Evolutionary conservation across 345 rosid species (phyloP).

Genomic region (Murraya koenigii): DNA sequence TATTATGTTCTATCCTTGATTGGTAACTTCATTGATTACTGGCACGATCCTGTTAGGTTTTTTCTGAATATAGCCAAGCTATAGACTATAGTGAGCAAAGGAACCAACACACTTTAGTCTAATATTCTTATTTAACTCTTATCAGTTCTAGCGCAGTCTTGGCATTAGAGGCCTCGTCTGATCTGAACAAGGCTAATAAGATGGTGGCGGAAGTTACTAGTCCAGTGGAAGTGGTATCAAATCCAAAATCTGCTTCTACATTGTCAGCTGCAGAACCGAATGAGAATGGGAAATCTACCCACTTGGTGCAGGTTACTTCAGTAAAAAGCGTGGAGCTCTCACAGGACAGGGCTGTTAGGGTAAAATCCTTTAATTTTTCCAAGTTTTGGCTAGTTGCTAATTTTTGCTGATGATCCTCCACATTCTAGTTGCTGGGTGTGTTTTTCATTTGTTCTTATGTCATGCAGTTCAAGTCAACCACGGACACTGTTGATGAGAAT

Average conservation of each 20-base stretch:
- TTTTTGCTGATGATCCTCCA: background rate
- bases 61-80: background rate
- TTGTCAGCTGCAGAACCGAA: constrained; percentile 21
- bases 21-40: background rate
- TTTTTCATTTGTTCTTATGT: constrained; percentile 6
- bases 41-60: background rate
- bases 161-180: constrained; percentile 41
- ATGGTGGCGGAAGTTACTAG: constrained; percentile 26
- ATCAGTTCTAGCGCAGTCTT: constrained; percentile 41
- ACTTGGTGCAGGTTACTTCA: constrained; percentile 32
- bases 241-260: constrained; percentile 24
- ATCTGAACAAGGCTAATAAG: constrained; percentile 28
- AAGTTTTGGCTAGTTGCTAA: background rate
- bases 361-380: constrained; percentile 25
- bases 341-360: constrained; percentile 38
- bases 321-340: constrained; percentile 37
- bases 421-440: background rate
- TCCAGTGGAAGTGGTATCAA: constrained; percentile 25
- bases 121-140: constrained; percentile 16
- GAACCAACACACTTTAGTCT: background rate
- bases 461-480: constrained; percentile 37
- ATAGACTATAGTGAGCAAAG: background rate
- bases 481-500: constrained; percentile 25
- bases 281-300: constrained; percentile 36
- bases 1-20: background rate